Conservation (phyloP, 345 rosid genomes). For the Linum usitatissimum region DNA sequence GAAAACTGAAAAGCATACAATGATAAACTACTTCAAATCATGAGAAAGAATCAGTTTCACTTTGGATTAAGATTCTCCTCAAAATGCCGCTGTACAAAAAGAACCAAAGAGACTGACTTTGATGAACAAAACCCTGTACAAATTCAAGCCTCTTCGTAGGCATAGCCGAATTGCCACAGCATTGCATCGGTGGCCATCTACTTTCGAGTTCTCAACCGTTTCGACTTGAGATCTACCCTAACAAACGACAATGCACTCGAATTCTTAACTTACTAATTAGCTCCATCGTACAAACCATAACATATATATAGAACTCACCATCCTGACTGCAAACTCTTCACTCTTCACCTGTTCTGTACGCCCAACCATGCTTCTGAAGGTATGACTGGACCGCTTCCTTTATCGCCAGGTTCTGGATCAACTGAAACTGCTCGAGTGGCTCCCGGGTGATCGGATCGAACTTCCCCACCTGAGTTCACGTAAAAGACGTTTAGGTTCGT, state of each 20-base stretch:
- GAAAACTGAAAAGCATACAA: too few species aligned
- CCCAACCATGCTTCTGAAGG: slow-evolving; percentile 70
- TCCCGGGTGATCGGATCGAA: slow-evolving; percentile 88
- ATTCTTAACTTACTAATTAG: too few species aligned
- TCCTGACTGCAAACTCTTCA: slow-evolving; percentile 4
- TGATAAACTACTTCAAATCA: neutral
- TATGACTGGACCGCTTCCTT: slow-evolving; percentile 85
- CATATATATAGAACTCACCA: neutral
- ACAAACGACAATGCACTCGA: too few species aligned
- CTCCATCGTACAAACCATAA: neutral
- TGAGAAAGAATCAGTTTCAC: neutral
- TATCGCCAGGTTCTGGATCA: slow-evolving; percentile 63
- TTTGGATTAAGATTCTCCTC: neutral
- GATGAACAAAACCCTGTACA: neutral
- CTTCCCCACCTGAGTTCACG: slow-evolving; percentile 46
- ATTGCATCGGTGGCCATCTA: too few species aligned
- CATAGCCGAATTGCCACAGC: neutral
- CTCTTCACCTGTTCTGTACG: slow-evolving; percentile 31
- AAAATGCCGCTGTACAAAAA: neutral
- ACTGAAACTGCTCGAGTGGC: slow-evolving; percentile 38
- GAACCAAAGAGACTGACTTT: neutral
- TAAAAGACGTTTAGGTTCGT: neutral
- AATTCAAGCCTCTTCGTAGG: neutral
- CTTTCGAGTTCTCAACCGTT: too few species aligned
- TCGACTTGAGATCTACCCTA: too few species aligned